Evolutionary conservation across 164 flowering plant species (phyloP).

Genomic region (Amborella trichopoda): DNA sequence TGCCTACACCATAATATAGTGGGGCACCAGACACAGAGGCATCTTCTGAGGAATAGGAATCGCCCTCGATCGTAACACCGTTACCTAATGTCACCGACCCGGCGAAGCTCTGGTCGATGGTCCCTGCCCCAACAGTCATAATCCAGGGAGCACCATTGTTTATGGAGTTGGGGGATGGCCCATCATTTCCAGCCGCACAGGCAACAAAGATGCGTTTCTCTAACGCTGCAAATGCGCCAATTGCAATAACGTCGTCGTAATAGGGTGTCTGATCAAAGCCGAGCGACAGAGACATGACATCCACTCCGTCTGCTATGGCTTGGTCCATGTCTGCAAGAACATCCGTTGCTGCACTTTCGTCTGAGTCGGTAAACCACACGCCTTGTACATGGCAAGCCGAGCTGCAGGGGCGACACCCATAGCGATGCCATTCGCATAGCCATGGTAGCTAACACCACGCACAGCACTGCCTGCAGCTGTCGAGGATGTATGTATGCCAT

Average conservation of each 20-base stretch:
- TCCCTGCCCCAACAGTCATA: constrained; percentile 31
- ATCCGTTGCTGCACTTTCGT: constrained; percentile 24
- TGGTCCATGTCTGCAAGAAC: constrained; percentile 47
- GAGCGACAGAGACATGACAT: constrained; percentile 49
- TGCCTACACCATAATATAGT: constrained; percentile 7
- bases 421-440: constrained; percentile 45
- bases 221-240: constrained; percentile 46
- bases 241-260: constrained; percentile 36
- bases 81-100: constrained; percentile 32
- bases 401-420: constrained; percentile 52
- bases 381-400: constrained; percentile 50
- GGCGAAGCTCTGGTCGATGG: constrained; percentile 23
- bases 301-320: constrained; percentile 59
- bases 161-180: constrained; percentile 9
- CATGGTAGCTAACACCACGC: constrained; percentile 24
- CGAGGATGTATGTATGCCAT: constrained; percentile 56
- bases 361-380: constrained; percentile 18
- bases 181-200: constrained; percentile 32
- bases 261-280: constrained; percentile 20
- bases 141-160: constrained; percentile 42
- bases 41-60: too few relatives aligned
- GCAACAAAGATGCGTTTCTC: constrained; percentile 36
- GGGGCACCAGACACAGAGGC: too few relatives aligned
- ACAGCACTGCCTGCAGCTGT: constrained; percentile 47
- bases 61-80: too few relatives aligned